Base-by-base conservation (phyloP, 2,329 filamentous ascomycete genomes). In the Shiraia bambusicola region DNA sequence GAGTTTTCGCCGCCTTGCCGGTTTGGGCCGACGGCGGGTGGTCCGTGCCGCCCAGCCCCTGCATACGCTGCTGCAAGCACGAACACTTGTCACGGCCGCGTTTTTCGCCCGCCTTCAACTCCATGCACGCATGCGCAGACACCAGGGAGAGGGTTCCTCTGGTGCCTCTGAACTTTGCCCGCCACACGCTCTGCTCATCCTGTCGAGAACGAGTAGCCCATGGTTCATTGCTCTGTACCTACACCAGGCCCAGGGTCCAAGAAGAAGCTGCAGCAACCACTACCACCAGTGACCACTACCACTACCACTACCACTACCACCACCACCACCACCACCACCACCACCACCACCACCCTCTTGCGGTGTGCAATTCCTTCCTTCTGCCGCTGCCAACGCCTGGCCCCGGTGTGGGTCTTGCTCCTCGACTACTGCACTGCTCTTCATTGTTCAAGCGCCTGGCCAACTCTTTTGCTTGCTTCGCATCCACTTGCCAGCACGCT, bases 51-150 rank as follows among this genome's bases (percentile, higher is more conserved):
- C 17, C 39, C 36, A 33, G 49, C 55, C 57, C 57, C 57, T 60
- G 57, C 53, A 52, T 50, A 39, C 19, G 25, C 31, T 49, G 44
- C 47, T 40, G 41, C 39, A 41, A 50, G 54, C 56, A 58, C 49
- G 41, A 54, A 56, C 54, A 58, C 52, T 52, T 61, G 54, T 58
- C 58, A 59, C 50, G 43, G 47, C 54, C 38, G 30, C n/a, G 41
- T 34, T 48, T 52, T 54, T 49, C 40, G 40, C 49, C 49, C 36
- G 43, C 42, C 47, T 45, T 50, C 50, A 53, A 40, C 42, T 15
- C 35, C 27, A 34, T 41, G 35, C 34, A 29, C 30, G 33, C 34
- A 38, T 34, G 42, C 45, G 37, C 28, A 15, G 31, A 37, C 30
- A n/a, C n/a, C n/a, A n/a, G n/a, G n/a, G n/a, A n/a, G n/a, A n/a